Conservation (phyloP, 2,329 filamentous ascomycete species). For the Penicillium crustosum region DNA sequence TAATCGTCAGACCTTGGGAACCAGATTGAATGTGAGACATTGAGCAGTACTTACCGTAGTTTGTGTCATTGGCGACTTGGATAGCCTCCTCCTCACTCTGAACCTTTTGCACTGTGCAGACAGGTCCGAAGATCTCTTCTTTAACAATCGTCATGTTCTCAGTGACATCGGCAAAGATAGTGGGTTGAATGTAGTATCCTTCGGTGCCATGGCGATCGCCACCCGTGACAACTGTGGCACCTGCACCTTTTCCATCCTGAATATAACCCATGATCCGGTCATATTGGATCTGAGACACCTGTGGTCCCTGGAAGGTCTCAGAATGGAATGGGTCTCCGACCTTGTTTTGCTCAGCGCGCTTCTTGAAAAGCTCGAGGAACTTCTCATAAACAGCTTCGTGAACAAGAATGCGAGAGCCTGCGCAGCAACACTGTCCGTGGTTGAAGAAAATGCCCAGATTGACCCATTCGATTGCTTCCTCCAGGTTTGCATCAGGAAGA, state of each 20-base stretch:
- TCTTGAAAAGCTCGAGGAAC: slow-evolving; percentile 76
- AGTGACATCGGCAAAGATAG: slow-evolving; percentile 75
- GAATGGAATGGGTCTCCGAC: slow-evolving; percentile 77
- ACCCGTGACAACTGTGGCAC: slow-evolving; percentile 64
- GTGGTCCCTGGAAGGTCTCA: slow-evolving; percentile 82
- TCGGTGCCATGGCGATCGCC: slow-evolving; percentile 70
- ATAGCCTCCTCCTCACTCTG: slow-evolving; percentile 70
- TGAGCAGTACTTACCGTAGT: slow-evolving; percentile 61
- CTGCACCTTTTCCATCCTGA: slow-evolving; percentile 63
- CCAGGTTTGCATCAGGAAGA: slow-evolving; percentile 62
- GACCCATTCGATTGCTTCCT: slow-evolving; percentile 65
- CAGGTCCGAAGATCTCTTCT: slow-evolving; percentile 80
- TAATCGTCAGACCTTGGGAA: slow-evolving; percentile 37
- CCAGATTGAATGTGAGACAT: neutral
- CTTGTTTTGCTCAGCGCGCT: slow-evolving; percentile 67
- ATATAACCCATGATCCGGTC: slow-evolving; percentile 81
- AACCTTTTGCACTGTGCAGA: slow-evolving; percentile 72
- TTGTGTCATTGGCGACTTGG: slow-evolving; percentile 67
- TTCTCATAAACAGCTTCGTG: slow-evolving; percentile 83
- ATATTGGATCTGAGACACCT: slow-evolving; percentile 78
- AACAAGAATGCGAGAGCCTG: slow-evolving; percentile 71
- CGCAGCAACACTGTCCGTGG: slow-evolving; percentile 60
- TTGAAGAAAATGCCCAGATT: slow-evolving; percentile 56
- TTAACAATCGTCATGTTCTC: slow-evolving; percentile 68
- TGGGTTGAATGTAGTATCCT: slow-evolving; percentile 87